Evolutionary conservation across 768 basidiomycete genomes (phyloP), one percentile per base, ranked within the genome.

Genomic region (Macrolepiota albuminosa): DNA sequence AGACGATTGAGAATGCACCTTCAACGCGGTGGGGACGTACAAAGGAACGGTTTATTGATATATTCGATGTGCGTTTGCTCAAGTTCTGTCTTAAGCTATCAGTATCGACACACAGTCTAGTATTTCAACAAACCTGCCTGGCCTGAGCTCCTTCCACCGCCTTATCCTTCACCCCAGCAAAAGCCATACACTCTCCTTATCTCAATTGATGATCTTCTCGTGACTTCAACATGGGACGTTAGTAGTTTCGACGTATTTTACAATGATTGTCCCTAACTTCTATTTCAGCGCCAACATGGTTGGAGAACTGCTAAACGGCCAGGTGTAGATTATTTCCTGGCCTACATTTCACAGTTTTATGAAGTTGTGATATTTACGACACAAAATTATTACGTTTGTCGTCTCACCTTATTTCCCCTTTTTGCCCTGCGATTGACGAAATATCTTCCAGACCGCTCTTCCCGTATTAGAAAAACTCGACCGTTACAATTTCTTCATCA

Each of bases 231-330:
- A 4, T 99, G 97, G 97, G 94, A 97, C 81, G 95, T 97, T 69
- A 71, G 95, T 86, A 24, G 5, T 21, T 16, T 45, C 18, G 40
- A 18, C 14, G 26, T 56, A 31, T 55, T 45, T 45, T 36, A n/a
- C 36, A 21, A 49, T 11, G 9, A 24, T 36, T 48, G 51, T 37
- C 4, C 39, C 57, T 54, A 39, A 55, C 13, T 51, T 57, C 37
- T 53, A 40, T 21, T 46, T 37, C 61, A 97, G 94, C 86, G 95
- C 57, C 84, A 92, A 75, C 81, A 92, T 67, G 97, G 97, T 54
- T 99, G 97, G 96, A 81, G 93, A 64, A 98, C 96, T 3, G 96
- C 95, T 6, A 99, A 98, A 75, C 86, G 97, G 37, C 96, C 97
- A 1, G 97, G 97, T 4, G 91, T 95, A 16, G 97, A 99, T 70